phyloP scores from a whole-genome alignment of 192 early-diverging fungal genomes.

The Radiomyces spectabilis region DNA sequence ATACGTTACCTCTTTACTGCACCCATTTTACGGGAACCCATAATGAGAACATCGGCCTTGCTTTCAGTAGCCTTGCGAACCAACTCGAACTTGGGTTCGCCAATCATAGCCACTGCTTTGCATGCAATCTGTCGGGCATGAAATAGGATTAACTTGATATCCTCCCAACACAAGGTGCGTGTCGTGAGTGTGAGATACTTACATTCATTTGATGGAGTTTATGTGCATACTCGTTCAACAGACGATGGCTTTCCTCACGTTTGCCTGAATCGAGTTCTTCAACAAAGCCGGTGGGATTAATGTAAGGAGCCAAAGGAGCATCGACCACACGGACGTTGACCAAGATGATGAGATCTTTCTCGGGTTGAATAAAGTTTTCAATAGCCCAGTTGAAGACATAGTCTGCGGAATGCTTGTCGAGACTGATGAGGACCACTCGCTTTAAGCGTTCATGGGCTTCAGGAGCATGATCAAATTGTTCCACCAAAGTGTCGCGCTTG shows the following conservation, averaged over 20 bases:
- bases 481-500: background rate
- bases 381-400: slow-evolving; percentile 25
- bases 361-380: slow-evolving; percentile 16
- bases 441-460: slow-evolving; percentile 1
- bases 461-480: background rate
- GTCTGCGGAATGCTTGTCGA: slow-evolving; percentile 16
- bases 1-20: slow-evolving; percentile 35
- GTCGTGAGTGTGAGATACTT: no score
- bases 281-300: slow-evolving; percentile 10
- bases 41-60: slow-evolving; percentile 43
- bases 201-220: slow-evolving; percentile 7
- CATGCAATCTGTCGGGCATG: slow-evolving; percentile 15
- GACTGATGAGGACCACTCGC: slow-evolving; percentile 5
- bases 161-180: no score
- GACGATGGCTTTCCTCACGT: slow-evolving; percentile 8
- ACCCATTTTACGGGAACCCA: slow-evolving; percentile 55
- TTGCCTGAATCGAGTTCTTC: slow-evolving; percentile 12
- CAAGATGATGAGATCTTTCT: slow-evolving; percentile 19
- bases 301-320: slow-evolving; percentile 13
- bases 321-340: slow-evolving; percentile 9
- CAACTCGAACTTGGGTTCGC: slow-evolving; percentile 55
- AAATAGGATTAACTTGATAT: no score
- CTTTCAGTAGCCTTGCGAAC: slow-evolving; percentile 45
- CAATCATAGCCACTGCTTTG: slow-evolving; percentile 46
- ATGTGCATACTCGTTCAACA: slow-evolving; percentile 9